Evolutionary conservation across 2,329 filamentous ascomycete genomes (phyloP), one percentile per base, ranked within the genome.

Genomic region (Pezizomycotina sp.): DNA sequence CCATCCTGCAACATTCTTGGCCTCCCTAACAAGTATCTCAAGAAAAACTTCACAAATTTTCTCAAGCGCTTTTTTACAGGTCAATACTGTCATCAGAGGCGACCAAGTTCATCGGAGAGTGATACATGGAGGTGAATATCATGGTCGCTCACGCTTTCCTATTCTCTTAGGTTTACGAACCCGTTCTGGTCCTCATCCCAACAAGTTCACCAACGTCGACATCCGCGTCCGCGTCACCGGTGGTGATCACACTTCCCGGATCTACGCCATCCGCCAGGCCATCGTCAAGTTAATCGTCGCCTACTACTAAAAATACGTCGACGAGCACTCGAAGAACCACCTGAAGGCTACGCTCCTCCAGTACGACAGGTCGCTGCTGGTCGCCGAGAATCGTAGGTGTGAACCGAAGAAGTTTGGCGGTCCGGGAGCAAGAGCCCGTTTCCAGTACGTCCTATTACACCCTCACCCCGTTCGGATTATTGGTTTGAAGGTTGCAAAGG

Each of bases 301-400:
- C 65, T 93, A 93, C 78, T 95, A 93, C 79, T 84, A 93, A 70
- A 93, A 98, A 74, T 98, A 77, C 69, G 82, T 95, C 66, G 89
- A 98, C 62, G 89, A 98, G 79, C 84, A 95, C 79, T 82, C 79
- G 70, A 98, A 98, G 80, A 93, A 95, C 76, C 72, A 83, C 67
- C 74, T 98, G 60, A 98, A 95, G 82, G 78, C 86, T 68, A 80
- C 81, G 54, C 76, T 98, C 55, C 80, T 86, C 59, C 74, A 83
- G 63, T 98, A 86, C 71, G 83, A 92, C 72, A 76, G 84, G 60
- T 92, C 83, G 61, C 77, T 98, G 53, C 79, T 98, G 60, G 89
- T 98, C 58, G 89, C 89, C 65, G 89, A 98, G 68, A 93, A 92
- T 78, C 79, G 89, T 65, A 81, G 89, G 57, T 89, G 82, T 66